A percentile compares a stretch with the other conserved stretches of the same genome.
These are phyloP conservation scores for Zalaria sp. DNA, from an alignment of 2,329 filamentous ascomycete species.

Conservation along the genomic window DNA sequence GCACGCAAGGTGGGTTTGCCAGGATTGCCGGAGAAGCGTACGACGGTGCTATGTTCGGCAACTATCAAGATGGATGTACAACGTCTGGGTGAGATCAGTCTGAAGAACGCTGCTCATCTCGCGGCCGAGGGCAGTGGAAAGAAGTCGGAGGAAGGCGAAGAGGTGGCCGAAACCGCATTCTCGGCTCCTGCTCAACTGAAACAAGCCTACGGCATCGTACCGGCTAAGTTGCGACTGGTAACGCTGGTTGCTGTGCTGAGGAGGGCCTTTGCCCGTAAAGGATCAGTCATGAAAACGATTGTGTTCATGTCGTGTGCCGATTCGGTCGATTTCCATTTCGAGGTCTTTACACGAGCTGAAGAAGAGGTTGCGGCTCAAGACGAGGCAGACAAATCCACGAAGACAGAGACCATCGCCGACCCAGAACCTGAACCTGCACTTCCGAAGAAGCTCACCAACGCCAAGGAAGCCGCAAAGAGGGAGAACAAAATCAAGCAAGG, in stretches of 20 bases:
- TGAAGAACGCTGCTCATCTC: conserved; percentile 84
- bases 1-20: conserved; percentile 47
- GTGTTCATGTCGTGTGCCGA: conserved; percentile 95
- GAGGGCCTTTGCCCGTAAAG: conserved; percentile 73
- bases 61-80: conserved; percentile 98
- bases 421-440: conserved; percentile 8
- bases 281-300: conserved; percentile 91
- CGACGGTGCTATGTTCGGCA: conserved; percentile 86
- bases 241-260: conserved; percentile 75
- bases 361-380: conserved; percentile 20
- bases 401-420: conserved; percentile 15
- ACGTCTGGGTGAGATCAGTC: conserved; percentile 80
- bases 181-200: conserved; percentile 84
- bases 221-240: conserved; percentile 81
- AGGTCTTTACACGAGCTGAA: conserved; percentile 48
- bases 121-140: conserved; percentile 36
- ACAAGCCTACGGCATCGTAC: conserved; percentile 76
- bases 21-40: conserved; percentile 58
- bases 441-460: conserved; percentile 6
- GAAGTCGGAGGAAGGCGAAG: conserved; percentile 33
- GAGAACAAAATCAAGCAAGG: conserved; percentile 27
- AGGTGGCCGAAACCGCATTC: conserved; percentile 43
- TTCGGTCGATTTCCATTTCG: conserved; percentile 92
- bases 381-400: conserved; percentile 10
- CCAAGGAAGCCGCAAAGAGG: conserved; percentile 7